These are phyloP conservation scores for Hypholoma sublateritium DNA, from an alignment of 768 basidiomycete genomes.

Conservation along the genomic window DNA sequence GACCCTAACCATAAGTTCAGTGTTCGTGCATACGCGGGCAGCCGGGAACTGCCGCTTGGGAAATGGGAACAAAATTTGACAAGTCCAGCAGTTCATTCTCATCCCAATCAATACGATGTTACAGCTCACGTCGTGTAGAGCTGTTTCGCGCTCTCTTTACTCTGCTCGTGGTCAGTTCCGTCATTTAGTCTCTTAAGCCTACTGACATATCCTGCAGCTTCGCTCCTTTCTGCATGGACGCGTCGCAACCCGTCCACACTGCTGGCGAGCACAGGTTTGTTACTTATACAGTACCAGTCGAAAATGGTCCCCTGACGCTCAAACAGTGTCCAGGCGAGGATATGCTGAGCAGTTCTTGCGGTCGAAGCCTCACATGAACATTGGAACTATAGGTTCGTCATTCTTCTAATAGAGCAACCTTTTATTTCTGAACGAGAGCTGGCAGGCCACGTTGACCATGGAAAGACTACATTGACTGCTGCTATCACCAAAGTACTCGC, in stretches of 20 bases:
- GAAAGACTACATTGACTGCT: slow-evolving; percentile 96
- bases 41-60: slow-evolving; percentile 22
- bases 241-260: slow-evolving; percentile 34
- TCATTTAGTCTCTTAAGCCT: not conserved
- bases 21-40: slow-evolving; percentile 11
- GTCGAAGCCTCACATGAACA: slow-evolving; percentile 90
- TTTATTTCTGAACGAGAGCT: slow-evolving; percentile 2
- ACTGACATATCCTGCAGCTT: slow-evolving; percentile 23
- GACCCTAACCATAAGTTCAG: slow-evolving; percentile 18
- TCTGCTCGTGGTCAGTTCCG: slow-evolving; percentile 42
- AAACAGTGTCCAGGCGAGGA: slow-evolving; percentile 54
- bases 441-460: slow-evolving; percentile 93
- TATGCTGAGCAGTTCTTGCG: slow-evolving; percentile 82
- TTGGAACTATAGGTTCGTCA: slow-evolving; percentile 82
- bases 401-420: not conserved
- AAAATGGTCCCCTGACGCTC: not conserved
- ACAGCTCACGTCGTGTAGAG: slow-evolving; percentile 50
- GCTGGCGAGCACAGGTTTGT: slow-evolving; percentile 26
- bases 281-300: slow-evolving; percentile 6
- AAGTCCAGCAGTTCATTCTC: slow-evolving; percentile 10
- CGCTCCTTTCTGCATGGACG: slow-evolving; percentile 32
- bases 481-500: slow-evolving; percentile 94
- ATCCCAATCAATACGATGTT: slow-evolving; percentile 39
- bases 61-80: slow-evolving; percentile 26
- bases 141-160: slow-evolving; percentile 46